Base-by-base conservation (phyloP, 2,329 filamentous ascomycete species). In the Fusarium stilboides region DNA sequence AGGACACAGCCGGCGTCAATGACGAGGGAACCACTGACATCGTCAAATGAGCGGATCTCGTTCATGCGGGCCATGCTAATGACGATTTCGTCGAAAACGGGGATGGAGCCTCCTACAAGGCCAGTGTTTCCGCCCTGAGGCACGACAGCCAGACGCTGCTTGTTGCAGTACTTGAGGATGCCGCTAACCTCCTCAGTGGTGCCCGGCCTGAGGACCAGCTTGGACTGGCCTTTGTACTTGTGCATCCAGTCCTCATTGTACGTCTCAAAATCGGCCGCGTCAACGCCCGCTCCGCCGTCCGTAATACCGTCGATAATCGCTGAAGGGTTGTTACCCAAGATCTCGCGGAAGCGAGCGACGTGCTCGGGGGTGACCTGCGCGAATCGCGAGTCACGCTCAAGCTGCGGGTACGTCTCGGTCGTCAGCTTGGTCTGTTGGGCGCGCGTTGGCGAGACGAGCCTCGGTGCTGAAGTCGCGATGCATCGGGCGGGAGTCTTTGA, bases 191-290 rank as follows among this genome's bases (percentile, higher is more conserved):
- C 91, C 75, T 95, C 90, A 1, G 93, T 95, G 17, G 89, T 92
- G 52, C 87, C 88, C 13, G 96, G 96, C 82, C 94, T 97, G 67
- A 99, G 83, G 6, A 98, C 94, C 26, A 99, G 84, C 76, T 91
- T 89, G 65, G 93, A 90, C 80, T 98, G 94, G 31, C 96, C 97
- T 65, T 93, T 91, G 84, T 97, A 99, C 83, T 99, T 99, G 81
- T 93, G 91, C 94, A 99, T 98, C 96, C 97, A 99, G 82, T 99
- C 96, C 77, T 91, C 89, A 81, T 99, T 99, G 86, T 94, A 99
- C 9, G 92, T 88, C 78, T 96, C 93, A 70, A 98, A 86, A 77
- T 98, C 96, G 74, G 93, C 92, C n/a, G 90, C 79, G 31, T 82
- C 89, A 79, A 94, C 89, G 28, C 67, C 62, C 15, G 89, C 78